Evolutionary conservation across 176 grass and related monocot genomes (phyloP).

Genomic region (Avena atlantica): DNA sequence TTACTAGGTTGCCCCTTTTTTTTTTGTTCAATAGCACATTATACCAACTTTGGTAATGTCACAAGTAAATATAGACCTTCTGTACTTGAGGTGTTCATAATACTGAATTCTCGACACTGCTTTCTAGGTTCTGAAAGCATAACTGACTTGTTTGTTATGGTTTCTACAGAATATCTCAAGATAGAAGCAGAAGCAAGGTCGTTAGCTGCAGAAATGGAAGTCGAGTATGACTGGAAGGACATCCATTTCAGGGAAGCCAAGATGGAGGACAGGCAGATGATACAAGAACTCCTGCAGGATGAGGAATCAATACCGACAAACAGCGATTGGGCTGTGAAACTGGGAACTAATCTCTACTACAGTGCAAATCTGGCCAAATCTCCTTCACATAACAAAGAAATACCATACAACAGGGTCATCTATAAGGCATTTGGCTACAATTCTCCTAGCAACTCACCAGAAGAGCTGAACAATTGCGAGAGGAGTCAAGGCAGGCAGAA

Average conservation of each 20-base stretch:
- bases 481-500: constrained; percentile 64
- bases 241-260: constrained; percentile 72
- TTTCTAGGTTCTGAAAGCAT: constrained; percentile 36
- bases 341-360: constrained; percentile 95
- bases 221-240: constrained; percentile 70
- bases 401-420: constrained; percentile 89
- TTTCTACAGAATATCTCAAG: constrained; percentile 83
- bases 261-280: constrained; percentile 64
- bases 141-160: constrained; percentile 42
- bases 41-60: constrained; percentile 28
- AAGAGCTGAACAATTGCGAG: constrained; percentile 51
- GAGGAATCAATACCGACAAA: constrained; percentile 79
- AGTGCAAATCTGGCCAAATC: constrained; percentile 91
- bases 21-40: constrained; percentile 7
- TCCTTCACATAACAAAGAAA: constrained; percentile 82
- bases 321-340: constrained; percentile 92
- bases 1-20: neutral
- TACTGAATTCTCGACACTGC: neutral
- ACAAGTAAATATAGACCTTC: constrained; percentile 33
- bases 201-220: constrained; percentile 70
- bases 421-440: constrained; percentile 73
- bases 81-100: constrained; percentile 27
- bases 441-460: constrained; percentile 56
- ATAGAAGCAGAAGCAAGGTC: constrained; percentile 90
- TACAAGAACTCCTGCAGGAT: constrained; percentile 62